Evolutionary conservation across 176 grass and related monocot species (phyloP).

Genomic region (Panicum miliaceum): DNA sequence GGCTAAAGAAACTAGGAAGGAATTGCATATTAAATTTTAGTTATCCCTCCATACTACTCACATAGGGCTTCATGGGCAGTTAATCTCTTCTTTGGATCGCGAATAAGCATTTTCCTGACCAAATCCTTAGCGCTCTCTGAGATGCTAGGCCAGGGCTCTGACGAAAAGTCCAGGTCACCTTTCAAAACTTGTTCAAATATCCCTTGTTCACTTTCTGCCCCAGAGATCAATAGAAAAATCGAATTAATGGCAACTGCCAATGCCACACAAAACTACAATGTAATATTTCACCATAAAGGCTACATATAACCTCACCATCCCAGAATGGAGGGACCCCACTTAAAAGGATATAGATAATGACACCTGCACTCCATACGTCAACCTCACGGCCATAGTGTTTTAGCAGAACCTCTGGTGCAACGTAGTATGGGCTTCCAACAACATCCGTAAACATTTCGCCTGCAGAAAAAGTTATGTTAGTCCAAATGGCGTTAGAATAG

Average conservation of each 20-base stretch:
- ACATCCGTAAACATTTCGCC: constrained; percentile 73
- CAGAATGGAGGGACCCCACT: constrained; percentile 85
- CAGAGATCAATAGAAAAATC: not conserved
- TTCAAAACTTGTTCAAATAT: constrained; percentile 92
- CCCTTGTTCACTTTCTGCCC: constrained; percentile 74
- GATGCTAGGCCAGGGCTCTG: constrained; percentile 79
- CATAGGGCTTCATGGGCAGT: constrained; percentile 82
- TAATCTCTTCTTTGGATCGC: constrained; percentile 74
- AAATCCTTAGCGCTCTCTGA: constrained; percentile 83
- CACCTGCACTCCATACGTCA: constrained; percentile 84
- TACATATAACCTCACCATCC: constrained; percentile 73
- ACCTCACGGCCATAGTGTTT: constrained; percentile 70
- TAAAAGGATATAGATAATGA: constrained; percentile 81
- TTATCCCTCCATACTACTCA: constrained; percentile 46
- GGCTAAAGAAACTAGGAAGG: not conserved
- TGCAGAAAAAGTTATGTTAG: constrained; percentile 34
- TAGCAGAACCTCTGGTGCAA: constrained; percentile 76
- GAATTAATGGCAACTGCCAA: constrained; percentile 1
- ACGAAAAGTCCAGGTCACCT: constrained; percentile 69
- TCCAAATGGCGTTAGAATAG: constrained; percentile 12
- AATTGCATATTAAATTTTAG: not conserved
- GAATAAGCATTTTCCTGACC: constrained; percentile 79
- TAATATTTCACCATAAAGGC: not conserved
- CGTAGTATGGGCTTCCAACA: constrained; percentile 85
- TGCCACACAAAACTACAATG: constrained; percentile 11